These are phyloP conservation scores for Termitomyces sp. DNA, from an alignment of 768 basidiomycete genomes.

Conservation along the genomic window DNA sequence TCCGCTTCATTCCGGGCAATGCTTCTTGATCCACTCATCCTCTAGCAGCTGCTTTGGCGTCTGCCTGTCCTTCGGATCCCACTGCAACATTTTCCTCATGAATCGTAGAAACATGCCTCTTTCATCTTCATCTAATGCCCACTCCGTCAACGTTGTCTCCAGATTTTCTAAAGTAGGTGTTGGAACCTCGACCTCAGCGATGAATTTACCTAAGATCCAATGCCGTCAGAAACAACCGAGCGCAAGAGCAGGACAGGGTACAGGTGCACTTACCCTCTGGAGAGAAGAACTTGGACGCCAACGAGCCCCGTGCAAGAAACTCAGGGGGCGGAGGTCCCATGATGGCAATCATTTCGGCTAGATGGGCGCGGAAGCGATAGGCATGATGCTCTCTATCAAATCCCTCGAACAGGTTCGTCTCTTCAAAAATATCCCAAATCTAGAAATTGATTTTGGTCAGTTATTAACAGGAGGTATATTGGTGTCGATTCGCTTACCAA, in stretches of 20 bases:
- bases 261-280: not conserved
- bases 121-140: not conserved
- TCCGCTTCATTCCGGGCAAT: not conserved
- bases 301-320: not conserved
- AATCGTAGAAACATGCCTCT: constrained; percentile 3
- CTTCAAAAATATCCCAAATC: constrained; percentile 5
- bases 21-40: not conserved
- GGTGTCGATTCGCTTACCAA: constrained; percentile 19
- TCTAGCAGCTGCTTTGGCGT: not conserved
- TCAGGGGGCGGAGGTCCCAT: constrained; percentile 6
- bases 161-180: not conserved
- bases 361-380: not conserved
- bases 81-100: constrained; percentile 9
- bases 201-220: not conserved
- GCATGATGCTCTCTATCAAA: not conserved
- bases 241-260: not conserved
- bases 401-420: not conserved
- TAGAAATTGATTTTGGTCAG: not conserved
- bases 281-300: not conserved
- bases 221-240: not conserved
- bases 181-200: not conserved
- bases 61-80: constrained; percentile 5
- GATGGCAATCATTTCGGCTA: constrained; percentile 4
- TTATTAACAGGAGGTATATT: no score
- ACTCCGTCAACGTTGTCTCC: not conserved